Evolutionary conservation across 2,329 filamentous ascomycete genomes (phyloP).

Genomic region (Phialocephala subalpina): DNA sequence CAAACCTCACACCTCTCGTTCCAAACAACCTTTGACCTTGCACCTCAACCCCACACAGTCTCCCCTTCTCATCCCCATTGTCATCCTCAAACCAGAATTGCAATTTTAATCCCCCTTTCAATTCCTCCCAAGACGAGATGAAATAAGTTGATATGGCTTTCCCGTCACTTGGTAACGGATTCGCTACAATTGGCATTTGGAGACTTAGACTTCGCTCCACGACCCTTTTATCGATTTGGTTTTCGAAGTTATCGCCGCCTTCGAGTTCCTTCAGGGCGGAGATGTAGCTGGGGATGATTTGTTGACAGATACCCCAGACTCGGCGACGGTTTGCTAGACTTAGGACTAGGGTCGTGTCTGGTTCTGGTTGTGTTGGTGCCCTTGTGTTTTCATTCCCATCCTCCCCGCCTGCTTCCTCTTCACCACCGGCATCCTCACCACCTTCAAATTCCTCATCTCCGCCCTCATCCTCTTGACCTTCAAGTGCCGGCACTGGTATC

Average conservation of each 20-base stretch:
- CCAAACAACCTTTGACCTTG: slow-evolving; percentile 5
- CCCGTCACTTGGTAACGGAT: slow-evolving; percentile 15
- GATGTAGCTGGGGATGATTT: not conserved
- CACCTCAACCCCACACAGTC: slow-evolving; percentile 21
- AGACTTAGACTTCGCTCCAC: slow-evolving; percentile 15
- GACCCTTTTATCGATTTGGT: not conserved
- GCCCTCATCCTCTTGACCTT: not conserved
- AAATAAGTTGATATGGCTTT: slow-evolving; percentile 15
- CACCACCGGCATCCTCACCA: too few relatives aligned
- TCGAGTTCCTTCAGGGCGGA: not conserved
- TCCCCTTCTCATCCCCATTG: not conserved
- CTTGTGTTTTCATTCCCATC: too few relatives aligned
- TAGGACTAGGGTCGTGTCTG: not conserved
- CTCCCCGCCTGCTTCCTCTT: too few relatives aligned
- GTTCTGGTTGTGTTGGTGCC: not conserved
- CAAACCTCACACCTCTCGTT: not conserved
- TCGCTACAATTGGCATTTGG: slow-evolving; percentile 24
- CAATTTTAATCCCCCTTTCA: slow-evolving; percentile 15
- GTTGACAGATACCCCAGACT: not conserved
- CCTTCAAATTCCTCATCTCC: not conserved
- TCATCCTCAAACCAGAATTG: slow-evolving; percentile 19
- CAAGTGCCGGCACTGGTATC: not conserved
- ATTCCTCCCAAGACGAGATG: slow-evolving; percentile 15
- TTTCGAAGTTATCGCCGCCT: not conserved
- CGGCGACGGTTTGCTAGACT: not conserved